Percentiles rank a stretch among this genome's conserved stretches.
These are phyloP conservation scores for Termitomyces sp. DNA, from an alignment of 768 basidiomycete genomes.

Conservation along the genomic window DNA sequence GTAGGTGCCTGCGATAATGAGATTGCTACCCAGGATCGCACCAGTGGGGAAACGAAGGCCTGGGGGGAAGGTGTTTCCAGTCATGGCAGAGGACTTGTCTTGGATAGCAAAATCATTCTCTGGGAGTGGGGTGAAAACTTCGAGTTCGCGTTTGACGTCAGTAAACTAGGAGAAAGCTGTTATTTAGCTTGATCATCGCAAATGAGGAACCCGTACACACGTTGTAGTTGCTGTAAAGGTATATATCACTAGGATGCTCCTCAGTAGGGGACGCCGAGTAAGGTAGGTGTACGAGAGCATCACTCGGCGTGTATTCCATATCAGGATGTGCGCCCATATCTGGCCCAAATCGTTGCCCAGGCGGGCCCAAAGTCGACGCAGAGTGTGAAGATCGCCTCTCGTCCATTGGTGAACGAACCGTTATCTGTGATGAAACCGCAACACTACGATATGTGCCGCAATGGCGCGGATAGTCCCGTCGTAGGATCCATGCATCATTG, in stretches of 20 bases:
- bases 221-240: constrained; percentile 95
- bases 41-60: constrained; percentile 96
- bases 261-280: constrained; percentile 72
- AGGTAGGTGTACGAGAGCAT: constrained; percentile 66
- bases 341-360: constrained; percentile 56
- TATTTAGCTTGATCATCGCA: constrained; percentile 6
- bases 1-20: constrained; percentile 95
- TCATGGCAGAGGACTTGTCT: constrained; percentile 81
- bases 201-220: constrained; percentile 37
- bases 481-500: constrained; percentile 71
- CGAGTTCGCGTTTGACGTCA: constrained; percentile 93
- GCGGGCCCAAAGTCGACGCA: constrained; percentile 44
- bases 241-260: constrained; percentile 82
- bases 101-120: constrained; percentile 73
- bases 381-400: constrained; percentile 43
- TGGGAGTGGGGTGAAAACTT: constrained; percentile 82
- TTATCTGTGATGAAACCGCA: constrained; percentile 69
- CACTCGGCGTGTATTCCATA: constrained; percentile 52
- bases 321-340: constrained; percentile 37
- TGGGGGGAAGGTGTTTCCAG: constrained; percentile 80
- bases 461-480: constrained; percentile 83
- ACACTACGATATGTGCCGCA: constrained; percentile 96
- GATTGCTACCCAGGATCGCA: constrained; percentile 83
- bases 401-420: constrained; percentile 67
- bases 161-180: constrained; percentile 58